Conservation (phyloP, 2,329 filamentous ascomycete genomes). For the Penicillium sclerotiorum region DNA sequence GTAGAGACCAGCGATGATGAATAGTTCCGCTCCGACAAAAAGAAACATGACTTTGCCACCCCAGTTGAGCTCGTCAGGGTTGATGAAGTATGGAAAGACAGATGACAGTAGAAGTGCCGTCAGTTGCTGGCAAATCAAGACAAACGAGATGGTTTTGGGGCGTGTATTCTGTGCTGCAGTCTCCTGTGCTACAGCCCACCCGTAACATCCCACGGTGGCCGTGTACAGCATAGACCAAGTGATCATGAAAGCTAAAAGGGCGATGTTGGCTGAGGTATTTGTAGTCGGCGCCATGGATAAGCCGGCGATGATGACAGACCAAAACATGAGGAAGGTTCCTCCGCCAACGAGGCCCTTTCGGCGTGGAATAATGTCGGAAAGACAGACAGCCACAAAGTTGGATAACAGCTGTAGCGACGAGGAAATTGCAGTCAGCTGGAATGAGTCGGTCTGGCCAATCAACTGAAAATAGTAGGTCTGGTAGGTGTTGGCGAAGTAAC, state of each 20-base stretch:
- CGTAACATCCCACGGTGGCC: constrained; percentile 7
- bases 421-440: constrained; percentile 11
- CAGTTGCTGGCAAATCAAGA: constrained; percentile 8
- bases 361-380: constrained; percentile 10
- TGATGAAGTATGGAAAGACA: constrained; percentile 11
- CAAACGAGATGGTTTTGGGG: constrained; percentile 10
- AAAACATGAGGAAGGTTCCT: constrained; percentile 6
- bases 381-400: constrained; percentile 9
- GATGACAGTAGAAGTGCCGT: constrained; percentile 7
- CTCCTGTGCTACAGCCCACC: constrained; percentile 9
- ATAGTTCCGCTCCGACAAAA: constrained; percentile 7
- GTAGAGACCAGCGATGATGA: constrained; percentile 10
- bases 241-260: constrained; percentile 11
- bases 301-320: constrained; percentile 9
- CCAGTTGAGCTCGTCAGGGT: constrained; percentile 11
- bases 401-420: constrained; percentile 7
- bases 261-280: constrained; percentile 9
- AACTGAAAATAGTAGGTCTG: constrained; percentile 13
- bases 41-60: constrained; percentile 12
- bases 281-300: constrained; percentile 7
- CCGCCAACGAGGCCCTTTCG: constrained; percentile 9
- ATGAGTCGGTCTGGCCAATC: constrained; percentile 10
- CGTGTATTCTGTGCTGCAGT: constrained; percentile 8
- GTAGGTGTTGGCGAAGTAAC: constrained; percentile 12
- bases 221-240: constrained; percentile 13